phyloP scores from a whole-genome alignment of 1,284 basidiomycete species.

The Marasmius oreades region DNA sequence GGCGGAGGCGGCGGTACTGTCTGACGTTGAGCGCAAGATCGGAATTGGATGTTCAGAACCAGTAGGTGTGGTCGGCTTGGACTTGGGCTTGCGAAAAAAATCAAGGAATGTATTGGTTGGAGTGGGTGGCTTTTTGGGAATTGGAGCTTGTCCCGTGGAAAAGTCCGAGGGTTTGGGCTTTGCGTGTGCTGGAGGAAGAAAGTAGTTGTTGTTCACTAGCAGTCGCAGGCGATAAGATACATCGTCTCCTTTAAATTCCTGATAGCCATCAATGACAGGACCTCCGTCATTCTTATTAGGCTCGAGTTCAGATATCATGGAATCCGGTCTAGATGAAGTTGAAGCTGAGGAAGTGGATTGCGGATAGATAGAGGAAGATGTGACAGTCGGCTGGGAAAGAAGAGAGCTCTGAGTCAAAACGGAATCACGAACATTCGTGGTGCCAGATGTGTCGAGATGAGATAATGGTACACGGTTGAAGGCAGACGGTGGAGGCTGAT shows the following conservation, averaged over 20 bases:
- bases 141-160: slow-evolving; percentile 32
- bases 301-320: slow-evolving; percentile 44
- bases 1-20: slow-evolving; percentile 48
- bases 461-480: slow-evolving; percentile 43
- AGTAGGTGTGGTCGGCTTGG: slow-evolving; percentile 52
- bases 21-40: slow-evolving; percentile 59
- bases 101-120: slow-evolving; percentile 57
- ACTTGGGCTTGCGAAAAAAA: slow-evolving; percentile 63
- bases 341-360: slow-evolving; percentile 61
- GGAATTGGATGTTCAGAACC: slow-evolving; percentile 39
- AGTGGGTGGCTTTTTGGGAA: slow-evolving; percentile 34
- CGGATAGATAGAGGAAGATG: slow-evolving; percentile 74
- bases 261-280: slow-evolving; percentile 46
- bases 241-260: slow-evolving; percentile 71
- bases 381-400: slow-evolving; percentile 39
- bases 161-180: slow-evolving; percentile 69
- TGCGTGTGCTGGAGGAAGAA: slow-evolving; percentile 76
- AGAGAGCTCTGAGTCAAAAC: slow-evolving; percentile 36
- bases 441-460: slow-evolving; percentile 24
- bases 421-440: slow-evolving; percentile 34
- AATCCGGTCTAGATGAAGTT: slow-evolving; percentile 36
- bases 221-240: slow-evolving; percentile 77
- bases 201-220: slow-evolving; percentile 80
- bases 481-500: slow-evolving; percentile 29
- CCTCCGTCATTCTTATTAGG: slow-evolving; percentile 40